Base-by-base conservation (phyloP, 2,329 filamentous ascomycete genomes). In the Fusarium concolor region DNA sequence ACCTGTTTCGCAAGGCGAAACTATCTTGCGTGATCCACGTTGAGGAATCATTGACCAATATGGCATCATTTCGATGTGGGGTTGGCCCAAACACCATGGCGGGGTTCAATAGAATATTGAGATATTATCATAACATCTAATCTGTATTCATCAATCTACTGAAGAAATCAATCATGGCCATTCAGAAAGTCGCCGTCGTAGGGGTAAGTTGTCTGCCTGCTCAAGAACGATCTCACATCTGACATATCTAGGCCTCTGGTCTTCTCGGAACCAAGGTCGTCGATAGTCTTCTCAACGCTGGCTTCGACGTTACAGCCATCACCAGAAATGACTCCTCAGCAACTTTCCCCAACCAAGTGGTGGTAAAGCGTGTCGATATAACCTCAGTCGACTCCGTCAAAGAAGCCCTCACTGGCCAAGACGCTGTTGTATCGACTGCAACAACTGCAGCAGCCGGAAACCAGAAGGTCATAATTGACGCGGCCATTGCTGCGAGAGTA, bases 301-400 rank as follows among this genome's bases (percentile, higher is more conserved):
- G 37, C 9, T 56, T 62, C 3, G 1, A 62, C 17, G 42, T 62
- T 0, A 56, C 42, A 10, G 20, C 31, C 7, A n/a, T 63, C 0
- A 57, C 60, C 2, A n/a, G 60, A 45, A 62, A 62, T 2, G 59
- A 62, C 2, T 63, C 51, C 1, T 22, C 50, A 2, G 60, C 60
- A 2, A 22, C 7, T 0, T 56, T 63, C 2, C 28, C 43, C 0
- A 14, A 35, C 1, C 7, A 31, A 8, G 38, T 50, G 9, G 5
- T 6, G 0, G 58, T 63, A 9, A 57, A 31, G 14, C 42, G 49
- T 2, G 60, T 63, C 5, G 28, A 63, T 0, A 45, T 57, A 1
- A 22, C 33, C 0, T 63, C 60, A 0, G 28, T 63, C 1, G 38
- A 63, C 3, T 49, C 60, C 1, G 10, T 63, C 7, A 49, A 57